phyloP scores from a whole-genome alignment of 345 rosid genomes.

The Pseudoturritis turrita region DNA sequence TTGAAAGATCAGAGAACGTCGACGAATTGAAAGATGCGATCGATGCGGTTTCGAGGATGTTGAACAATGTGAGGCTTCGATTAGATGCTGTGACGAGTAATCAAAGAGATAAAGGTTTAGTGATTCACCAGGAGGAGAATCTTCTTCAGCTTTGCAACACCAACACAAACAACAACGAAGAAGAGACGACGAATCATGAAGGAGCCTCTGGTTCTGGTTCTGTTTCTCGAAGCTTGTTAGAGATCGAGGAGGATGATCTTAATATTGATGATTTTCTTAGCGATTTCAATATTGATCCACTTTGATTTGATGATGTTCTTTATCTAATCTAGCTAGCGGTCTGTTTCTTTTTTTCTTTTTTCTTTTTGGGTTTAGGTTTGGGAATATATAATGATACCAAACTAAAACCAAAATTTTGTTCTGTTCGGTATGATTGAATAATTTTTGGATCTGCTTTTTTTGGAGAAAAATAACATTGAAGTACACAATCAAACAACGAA shows the following conservation, averaged over 20 bases:
- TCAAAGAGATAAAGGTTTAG: not conserved
- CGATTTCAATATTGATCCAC: not conserved
- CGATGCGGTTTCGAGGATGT: not conserved
- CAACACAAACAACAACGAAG: not conserved
- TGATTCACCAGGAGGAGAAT: not conserved
- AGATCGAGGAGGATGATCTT: not conserved
- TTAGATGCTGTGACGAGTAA: not conserved
- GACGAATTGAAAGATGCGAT: slow-evolving; percentile 1
- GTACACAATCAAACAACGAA: no score
- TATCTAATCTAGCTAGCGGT: no score
- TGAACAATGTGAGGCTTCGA: not conserved
- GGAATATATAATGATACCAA: no score
- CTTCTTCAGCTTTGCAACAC: not conserved
- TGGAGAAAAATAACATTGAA: no score
- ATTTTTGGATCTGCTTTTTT: no score
- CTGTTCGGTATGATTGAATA: no score
- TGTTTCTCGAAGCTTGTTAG: not conserved
- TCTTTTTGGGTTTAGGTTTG: no score
- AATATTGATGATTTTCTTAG: not conserved
- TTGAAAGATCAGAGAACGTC: not conserved
- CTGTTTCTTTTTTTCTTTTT: no score
- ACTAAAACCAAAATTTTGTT: no score
- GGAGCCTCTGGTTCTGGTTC: not conserved
- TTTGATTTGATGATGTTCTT: not conserved
- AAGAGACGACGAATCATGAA: not conserved